A percentile compares a stretch with the other conserved stretches of the same genome.
Conservation (phyloP, 106 monocot species). For the Phalaenopsis aphrodite region DNA sequence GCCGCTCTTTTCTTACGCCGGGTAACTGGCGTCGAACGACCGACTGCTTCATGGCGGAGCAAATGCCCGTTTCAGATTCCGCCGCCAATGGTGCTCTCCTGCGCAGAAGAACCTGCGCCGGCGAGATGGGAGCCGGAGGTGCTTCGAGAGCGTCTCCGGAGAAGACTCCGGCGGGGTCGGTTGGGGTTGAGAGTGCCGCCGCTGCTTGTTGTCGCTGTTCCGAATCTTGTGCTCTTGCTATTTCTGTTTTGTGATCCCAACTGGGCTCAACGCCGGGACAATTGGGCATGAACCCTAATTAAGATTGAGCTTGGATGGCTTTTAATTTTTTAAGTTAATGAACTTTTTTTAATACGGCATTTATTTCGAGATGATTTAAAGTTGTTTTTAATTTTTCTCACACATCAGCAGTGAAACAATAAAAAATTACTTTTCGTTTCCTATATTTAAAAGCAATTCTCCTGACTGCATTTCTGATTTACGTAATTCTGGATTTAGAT, state of each 20-base stretch:
- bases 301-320: no score
- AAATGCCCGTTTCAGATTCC: constrained; percentile 69
- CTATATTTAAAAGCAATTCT: no score
- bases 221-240: constrained; percentile 31
- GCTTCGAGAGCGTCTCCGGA: constrained; percentile 24
- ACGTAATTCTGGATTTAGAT: no score
- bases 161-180: constrained; percentile 27
- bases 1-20: constrained; percentile 39
- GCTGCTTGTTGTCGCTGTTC: constrained; percentile 18
- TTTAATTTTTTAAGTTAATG: no score
- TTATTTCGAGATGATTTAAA: no score
- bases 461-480: no score
- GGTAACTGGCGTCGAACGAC: constrained; percentile 13
- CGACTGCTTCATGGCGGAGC: constrained; percentile 51
- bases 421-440: no score
- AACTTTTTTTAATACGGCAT: no score
- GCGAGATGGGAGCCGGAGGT: constrained; percentile 24
- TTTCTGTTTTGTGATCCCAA: constrained; percentile 34
- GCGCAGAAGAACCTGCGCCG: constrained; percentile 35
- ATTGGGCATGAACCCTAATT: no score
- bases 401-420: no score
- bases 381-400: no score
- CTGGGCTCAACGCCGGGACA: no score
- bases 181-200: constrained; percentile 30
- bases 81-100: constrained; percentile 40